Conservation (phyloP, 306 rosid genomes). For the Arachis stenosperma region DNA sequence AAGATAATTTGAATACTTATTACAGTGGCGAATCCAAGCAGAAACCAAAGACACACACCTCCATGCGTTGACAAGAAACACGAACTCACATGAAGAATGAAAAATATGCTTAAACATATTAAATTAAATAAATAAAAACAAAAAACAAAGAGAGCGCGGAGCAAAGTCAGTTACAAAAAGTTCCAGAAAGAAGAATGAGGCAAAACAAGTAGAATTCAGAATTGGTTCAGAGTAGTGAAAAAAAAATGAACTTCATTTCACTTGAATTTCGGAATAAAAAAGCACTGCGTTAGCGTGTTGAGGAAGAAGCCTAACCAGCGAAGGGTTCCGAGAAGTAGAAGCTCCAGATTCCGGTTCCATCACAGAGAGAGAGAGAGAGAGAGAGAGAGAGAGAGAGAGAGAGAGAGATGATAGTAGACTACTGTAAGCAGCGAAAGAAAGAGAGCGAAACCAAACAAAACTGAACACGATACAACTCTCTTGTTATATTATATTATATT, state of each 20-base stretch:
- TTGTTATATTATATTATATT: too few relatives aligned
- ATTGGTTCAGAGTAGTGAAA: neutral
- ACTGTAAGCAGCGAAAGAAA: neutral
- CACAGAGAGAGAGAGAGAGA: neutral
- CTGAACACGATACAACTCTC: neutral
- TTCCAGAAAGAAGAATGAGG: neutral
- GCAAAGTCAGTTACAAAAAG: neutral
- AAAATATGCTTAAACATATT: neutral
- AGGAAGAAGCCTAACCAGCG: conserved; percentile 45
- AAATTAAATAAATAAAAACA: too few relatives aligned
- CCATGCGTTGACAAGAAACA: neutral
- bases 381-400: neutral
- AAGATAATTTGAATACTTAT: neutral
- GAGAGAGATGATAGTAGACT: neutral
- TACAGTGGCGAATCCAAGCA: neutral
- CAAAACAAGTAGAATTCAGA: conserved; percentile 12
- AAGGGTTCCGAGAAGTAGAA: conserved; percentile 47
- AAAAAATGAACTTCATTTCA: neutral
- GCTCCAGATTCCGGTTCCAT: conserved; percentile 66
- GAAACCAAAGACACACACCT: neutral
- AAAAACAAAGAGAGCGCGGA: neutral
- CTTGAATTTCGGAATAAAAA: neutral
- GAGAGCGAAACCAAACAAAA: conserved; percentile 6
- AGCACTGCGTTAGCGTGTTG: neutral
- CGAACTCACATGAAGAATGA: neutral